Base-by-base conservation (phyloP, 2,329 filamentous ascomycete species). In the Alternaria rosae region DNA sequence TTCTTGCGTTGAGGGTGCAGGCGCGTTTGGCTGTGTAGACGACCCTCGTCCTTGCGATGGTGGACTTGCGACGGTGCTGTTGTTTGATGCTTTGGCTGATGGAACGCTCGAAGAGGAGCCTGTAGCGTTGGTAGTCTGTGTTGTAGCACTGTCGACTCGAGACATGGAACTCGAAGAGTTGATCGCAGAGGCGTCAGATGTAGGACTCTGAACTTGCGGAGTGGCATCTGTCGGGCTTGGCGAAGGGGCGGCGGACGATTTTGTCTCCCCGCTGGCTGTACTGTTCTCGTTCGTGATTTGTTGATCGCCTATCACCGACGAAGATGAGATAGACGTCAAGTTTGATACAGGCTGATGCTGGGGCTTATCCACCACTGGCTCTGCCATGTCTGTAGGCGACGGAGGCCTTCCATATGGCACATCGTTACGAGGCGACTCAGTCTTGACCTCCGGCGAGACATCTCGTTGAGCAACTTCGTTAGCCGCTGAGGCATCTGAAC, bases 1-100 rank as follows among this genome's bases (percentile, higher is more conserved):
- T 77, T 99, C 95, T 78, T 99, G 95, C 1, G 96, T 95, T 0
- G 94, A 93, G 3, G 94, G 94, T 1, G 89, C 87, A 1, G 91
- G 80, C 2, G 85, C 79, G 26, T 71, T 75, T 1, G 84, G 81
- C 69, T 86, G 80, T 25, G 82, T 80, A 43, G 84, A 73, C 9
- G 83, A 69, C 25, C 64, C 61, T 26, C 76, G 70, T 15, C 69
- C 42, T 26, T 72, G 67, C 5, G 69, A 41, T 50, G 67, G 68
- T 10, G 70, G 38, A 13, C 48, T 67, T 48, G 51, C 70, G 9
- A 55, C 54, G 3, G 69, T 73, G 20, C 61, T 64, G 47, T 77
- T 72, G 30, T 58, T 61, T 1, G 67, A 47, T 15, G 62, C 20
- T 57, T 65, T 76, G 6, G 57, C 53, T 6, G 64, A 55, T 17